phyloP scores from a whole-genome alignment of 2,329 filamentous ascomycete species.

The Uncinocarpus reesii region DNA sequence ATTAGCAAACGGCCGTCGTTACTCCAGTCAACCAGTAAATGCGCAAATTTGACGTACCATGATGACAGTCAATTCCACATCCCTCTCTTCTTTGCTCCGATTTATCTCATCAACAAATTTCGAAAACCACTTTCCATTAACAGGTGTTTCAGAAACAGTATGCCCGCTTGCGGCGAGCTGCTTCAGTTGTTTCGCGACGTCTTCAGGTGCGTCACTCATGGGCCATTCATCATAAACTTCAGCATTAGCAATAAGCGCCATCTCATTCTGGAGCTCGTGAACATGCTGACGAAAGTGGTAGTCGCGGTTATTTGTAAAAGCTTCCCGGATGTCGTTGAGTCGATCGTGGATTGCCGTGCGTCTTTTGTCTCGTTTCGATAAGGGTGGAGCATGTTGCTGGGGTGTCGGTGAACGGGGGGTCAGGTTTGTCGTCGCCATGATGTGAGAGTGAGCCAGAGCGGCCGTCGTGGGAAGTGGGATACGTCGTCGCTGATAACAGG shows the following conservation, averaged over 20 bases:
- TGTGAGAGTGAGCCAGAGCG: not conserved
- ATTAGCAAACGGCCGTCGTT: not conserved
- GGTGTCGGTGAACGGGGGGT: constrained; percentile 13
- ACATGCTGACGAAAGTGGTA: constrained; percentile 79
- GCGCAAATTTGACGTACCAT: constrained; percentile 51
- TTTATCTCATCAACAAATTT: constrained; percentile 81
- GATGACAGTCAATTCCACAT: constrained; percentile 69
- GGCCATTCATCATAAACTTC: constrained; percentile 66
- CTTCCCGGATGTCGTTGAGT: constrained; percentile 62
- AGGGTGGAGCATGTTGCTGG: constrained; percentile 21
- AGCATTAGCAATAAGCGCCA: constrained; percentile 72
- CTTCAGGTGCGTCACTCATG: constrained; percentile 54
- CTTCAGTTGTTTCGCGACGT: constrained; percentile 54
- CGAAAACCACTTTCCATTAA: constrained; percentile 69
- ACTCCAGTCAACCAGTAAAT: not conserved
- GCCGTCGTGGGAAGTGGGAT: not conserved
- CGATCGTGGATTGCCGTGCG: constrained; percentile 72
- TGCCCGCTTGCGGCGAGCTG: constrained; percentile 47
- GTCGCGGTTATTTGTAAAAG: constrained; percentile 72
- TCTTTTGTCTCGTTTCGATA: constrained; percentile 83
- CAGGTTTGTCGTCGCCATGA: constrained; percentile 7
- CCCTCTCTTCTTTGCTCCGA: constrained; percentile 74
- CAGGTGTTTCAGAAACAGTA: constrained; percentile 58
- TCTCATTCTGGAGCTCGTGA: constrained; percentile 83
- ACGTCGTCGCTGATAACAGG: not conserved